Percentiles rank a stretch among this genome's conserved stretches.
Conservation (phyloP, 176 grass and related monocot species). For the Oryza meyeriana region DNA sequence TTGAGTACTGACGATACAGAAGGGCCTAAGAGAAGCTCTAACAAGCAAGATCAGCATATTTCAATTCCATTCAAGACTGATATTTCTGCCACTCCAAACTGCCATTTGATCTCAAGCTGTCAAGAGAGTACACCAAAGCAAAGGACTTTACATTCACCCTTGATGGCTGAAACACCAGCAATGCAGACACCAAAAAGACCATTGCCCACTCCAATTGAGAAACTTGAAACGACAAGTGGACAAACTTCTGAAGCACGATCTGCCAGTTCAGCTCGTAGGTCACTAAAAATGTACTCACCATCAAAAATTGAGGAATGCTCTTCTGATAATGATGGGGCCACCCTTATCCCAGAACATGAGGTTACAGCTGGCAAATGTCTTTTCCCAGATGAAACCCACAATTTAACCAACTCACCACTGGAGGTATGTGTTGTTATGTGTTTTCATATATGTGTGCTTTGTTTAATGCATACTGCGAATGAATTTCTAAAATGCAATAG, state of each 20-base stretch:
- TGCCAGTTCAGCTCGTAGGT: constrained; percentile 72
- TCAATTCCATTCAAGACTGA: constrained; percentile 14
- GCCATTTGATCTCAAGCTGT: constrained; percentile 20
- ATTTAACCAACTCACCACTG: neutral
- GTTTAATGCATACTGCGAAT: neutral
- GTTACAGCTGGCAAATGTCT: constrained; percentile 31
- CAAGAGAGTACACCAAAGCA: constrained; percentile 61
- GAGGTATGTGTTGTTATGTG: constrained; percentile 37
- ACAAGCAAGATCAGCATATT: constrained; percentile 19
- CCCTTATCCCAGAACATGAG: constrained; percentile 11
- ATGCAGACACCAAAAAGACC: constrained; percentile 71
- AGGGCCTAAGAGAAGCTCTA: constrained; percentile 19
- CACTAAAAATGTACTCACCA: constrained; percentile 56
- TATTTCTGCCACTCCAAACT: constrained; percentile 38
- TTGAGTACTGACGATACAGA: constrained; percentile 21
- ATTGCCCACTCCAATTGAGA: constrained; percentile 55
- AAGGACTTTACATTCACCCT: constrained; percentile 21
- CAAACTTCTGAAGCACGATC: constrained; percentile 52
- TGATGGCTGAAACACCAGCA: constrained; percentile 51
- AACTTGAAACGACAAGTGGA: constrained; percentile 39
- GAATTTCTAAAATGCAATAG: neutral
- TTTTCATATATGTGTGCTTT: neutral
- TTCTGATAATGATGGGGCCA: constrained; percentile 9
- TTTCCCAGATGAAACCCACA: constrained; percentile 39
- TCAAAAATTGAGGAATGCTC: constrained; percentile 41